Evolutionary conservation across 768 basidiomycete species (phyloP), one percentile per base, ranked within the genome.

Genomic region (Russula sp.): DNA sequence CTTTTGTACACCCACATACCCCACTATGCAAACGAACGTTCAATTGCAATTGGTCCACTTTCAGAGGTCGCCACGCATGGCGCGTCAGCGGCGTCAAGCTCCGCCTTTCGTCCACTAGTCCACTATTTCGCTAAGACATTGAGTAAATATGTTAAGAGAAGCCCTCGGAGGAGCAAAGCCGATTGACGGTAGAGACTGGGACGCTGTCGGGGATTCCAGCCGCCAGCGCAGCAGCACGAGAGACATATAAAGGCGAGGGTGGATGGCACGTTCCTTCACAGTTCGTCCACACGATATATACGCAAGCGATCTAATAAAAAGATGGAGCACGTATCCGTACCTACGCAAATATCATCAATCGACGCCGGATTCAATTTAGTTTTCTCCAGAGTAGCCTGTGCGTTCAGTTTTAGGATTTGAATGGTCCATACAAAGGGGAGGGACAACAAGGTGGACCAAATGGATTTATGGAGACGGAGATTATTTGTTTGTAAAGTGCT

Each of bases 81-180:
- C n/a, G n/a, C n/a, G n/a, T n/a, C n/a, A n/a, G n/a, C n/a, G n/a
- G n/a, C n/a, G n/a, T n/a, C n/a, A n/a, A n/a, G n/a, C n/a, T n/a
- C n/a, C n/a, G n/a, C n/a, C n/a, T n/a, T n/a, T n/a, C n/a, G n/a
- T n/a, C n/a, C n/a, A n/a, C n/a, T n/a, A n/a, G n/a, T n/a, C n/a
- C n/a, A n/a, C n/a, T n/a, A n/a, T n/a, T n/a, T n/a, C n/a, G n/a
- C n/a, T n/a, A n/a, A n/a, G n/a, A n/a, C n/a, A n/a, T n/a, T n/a
- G n/a, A n/a, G n/a, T n/a, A n/a, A n/a, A n/a, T n/a, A n/a, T n/a
- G n/a, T n/a, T n/a, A n/a, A n/a, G n/a, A n/a, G n/a, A n/a, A n/a
- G n/a, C n/a, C 26, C 95, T 94, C 0, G 94, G 94, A 95, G 2
- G 94, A 91, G 75, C 96, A 99, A 56, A 98, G 83, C 62, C 96